phyloP scores from a whole-genome alignment of 257 asterid genomes.

The Gynochthodes officinalis region DNA sequence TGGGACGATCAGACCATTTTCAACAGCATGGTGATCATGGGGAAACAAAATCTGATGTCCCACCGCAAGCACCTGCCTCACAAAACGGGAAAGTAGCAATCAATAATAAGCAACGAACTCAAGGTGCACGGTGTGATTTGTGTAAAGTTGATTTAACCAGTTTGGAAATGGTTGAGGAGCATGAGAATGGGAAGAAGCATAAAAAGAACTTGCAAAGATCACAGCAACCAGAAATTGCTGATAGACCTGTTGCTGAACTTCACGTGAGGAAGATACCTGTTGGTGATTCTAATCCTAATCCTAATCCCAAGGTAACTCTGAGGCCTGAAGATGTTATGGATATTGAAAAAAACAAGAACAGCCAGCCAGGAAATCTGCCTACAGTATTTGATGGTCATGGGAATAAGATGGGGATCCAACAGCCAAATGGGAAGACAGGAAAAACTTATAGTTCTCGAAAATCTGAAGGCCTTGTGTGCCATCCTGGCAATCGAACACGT shows the following conservation, averaged over 20 bases:
- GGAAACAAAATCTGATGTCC: constrained; percentile 1
- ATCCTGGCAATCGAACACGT: constrained; percentile 6
- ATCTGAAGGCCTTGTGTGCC: neutral
- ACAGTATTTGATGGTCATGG: neutral
- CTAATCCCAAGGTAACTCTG: neutral
- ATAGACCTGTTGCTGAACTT: neutral
- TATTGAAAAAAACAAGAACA: constrained; percentile 16
- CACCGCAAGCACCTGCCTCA: no score
- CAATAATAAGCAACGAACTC: neutral
- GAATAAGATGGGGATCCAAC: neutral
- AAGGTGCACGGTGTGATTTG: constrained; percentile 25
- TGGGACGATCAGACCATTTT: constrained; percentile 2
- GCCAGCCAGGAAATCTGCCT: constrained; percentile 8
- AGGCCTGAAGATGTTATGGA: neutral
- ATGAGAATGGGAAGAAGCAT: constrained; percentile 32
- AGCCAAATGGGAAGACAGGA: neutral
- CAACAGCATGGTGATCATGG: neutral
- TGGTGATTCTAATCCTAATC: constrained; percentile 10
- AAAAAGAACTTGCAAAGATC: constrained; percentile 21
- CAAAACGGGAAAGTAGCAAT: constrained; percentile 1
- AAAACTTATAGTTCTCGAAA: constrained; percentile 7
- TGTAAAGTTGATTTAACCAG: constrained; percentile 25
- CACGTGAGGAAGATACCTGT: constrained; percentile 4
- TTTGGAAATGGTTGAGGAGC: constrained; percentile 22
- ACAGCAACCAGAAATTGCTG: constrained; percentile 6